phyloP scores from a whole-genome alignment of 2,329 filamentous ascomycete genomes.

The Teratosphaeria zuluensis region DNA sequence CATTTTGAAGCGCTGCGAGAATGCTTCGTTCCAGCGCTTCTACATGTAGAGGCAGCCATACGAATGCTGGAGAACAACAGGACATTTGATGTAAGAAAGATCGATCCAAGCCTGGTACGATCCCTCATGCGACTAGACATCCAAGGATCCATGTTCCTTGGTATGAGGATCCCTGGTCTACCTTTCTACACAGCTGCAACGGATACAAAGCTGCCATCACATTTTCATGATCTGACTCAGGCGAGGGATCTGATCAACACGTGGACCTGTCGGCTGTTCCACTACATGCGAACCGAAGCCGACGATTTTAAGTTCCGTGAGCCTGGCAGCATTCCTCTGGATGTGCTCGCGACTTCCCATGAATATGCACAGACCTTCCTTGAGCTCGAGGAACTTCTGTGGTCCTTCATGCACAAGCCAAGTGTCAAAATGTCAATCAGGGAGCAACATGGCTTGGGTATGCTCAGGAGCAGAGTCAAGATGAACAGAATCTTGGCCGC shows the following conservation, averaged over 20 bases:
- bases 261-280: slow-evolving; percentile 20
- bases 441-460: slow-evolving; percentile 21
- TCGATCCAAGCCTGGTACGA: slow-evolving; percentile 19
- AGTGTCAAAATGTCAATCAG: slow-evolving; percentile 14
- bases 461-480: slow-evolving; percentile 20
- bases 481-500: slow-evolving; percentile 20
- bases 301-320: slow-evolving; percentile 18
- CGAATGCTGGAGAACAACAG: slow-evolving; percentile 16
- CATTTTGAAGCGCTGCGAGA: slow-evolving; percentile 26
- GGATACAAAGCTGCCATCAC: slow-evolving; percentile 16
- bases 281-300: slow-evolving; percentile 20
- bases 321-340: slow-evolving; percentile 18
- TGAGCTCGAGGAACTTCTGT: slow-evolving; percentile 17
- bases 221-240: slow-evolving; percentile 19
- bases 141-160: slow-evolving; percentile 20
- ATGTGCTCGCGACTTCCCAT: slow-evolving; percentile 18
- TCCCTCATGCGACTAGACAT: slow-evolving; percentile 24
- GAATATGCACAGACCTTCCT: slow-evolving; percentile 17
- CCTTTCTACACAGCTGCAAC: slow-evolving; percentile 18
- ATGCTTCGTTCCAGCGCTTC: slow-evolving; percentile 21
- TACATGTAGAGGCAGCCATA: slow-evolving; percentile 25
- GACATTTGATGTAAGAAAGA: slow-evolving; percentile 13
- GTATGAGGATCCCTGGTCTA: slow-evolving; percentile 18
- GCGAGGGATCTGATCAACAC: slow-evolving; percentile 20
- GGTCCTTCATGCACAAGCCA: slow-evolving; percentile 22